Percentiles rank a stretch among this genome's conserved stretches.
These are phyloP conservation scores for Plenodomus biglobosus DNA, from an alignment of 2,329 filamentous ascomycete genomes.

Conservation along the genomic window DNA sequence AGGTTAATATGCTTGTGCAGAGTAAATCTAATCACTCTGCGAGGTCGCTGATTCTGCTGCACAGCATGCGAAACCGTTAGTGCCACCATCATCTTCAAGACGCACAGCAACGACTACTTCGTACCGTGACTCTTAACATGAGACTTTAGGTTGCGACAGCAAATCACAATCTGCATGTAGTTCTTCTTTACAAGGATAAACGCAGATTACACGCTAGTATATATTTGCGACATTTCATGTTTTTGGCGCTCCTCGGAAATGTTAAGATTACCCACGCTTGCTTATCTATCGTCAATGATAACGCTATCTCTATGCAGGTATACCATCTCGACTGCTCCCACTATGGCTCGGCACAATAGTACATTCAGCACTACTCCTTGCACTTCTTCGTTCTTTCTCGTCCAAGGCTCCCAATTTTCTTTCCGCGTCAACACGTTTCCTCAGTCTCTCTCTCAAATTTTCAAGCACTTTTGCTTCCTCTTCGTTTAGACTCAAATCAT, in stretches of 20 bases:
- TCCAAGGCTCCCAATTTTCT: constrained; percentile 1
- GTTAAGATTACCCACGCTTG: constrained; percentile 2
- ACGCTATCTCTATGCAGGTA: constrained; percentile 10
- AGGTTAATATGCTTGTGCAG: no score
- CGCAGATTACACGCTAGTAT: not conserved
- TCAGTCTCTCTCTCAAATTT: constrained; percentile 37
- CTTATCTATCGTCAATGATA: constrained; percentile 9
- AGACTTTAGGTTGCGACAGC: no score
- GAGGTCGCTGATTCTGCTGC: no score
- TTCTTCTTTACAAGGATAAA: no score
- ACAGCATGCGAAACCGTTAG: no score
- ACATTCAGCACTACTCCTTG: constrained; percentile 23
- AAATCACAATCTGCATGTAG: no score
- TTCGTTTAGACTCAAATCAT: constrained; percentile 37
- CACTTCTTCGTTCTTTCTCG: constrained; percentile 15
- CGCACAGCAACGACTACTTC: no score
- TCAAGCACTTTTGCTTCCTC: constrained; percentile 44
- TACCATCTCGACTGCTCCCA: constrained; percentile 10
- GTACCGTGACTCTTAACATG: no score
- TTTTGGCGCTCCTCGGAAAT: constrained; percentile 8
- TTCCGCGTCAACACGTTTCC: constrained; percentile 15
- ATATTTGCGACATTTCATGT: not conserved
- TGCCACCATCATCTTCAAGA: no score
- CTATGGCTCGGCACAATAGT: constrained; percentile 22
- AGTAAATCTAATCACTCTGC: no score